Evolutionary conservation across 1,139 yeast species (phyloP), one percentile per base, ranked within the genome.

Genomic region (Hyphopichia wangnamkhiaoensis): DNA sequence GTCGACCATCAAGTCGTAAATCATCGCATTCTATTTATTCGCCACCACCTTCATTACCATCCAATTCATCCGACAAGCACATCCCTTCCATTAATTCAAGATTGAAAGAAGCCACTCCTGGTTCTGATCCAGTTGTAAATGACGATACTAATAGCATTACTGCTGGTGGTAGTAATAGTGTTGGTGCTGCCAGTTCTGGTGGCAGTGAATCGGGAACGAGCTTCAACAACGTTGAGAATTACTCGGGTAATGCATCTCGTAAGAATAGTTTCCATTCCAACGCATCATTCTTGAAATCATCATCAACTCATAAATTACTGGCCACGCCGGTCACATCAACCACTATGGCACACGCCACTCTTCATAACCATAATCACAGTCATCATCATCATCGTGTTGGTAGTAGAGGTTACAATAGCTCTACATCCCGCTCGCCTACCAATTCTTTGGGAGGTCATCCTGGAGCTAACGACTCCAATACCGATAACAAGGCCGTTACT

Each of bases 11-110:
- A 7, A 61, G 68, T 38, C 49, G 74, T 27, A 67, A 65, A 41
- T 59, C 71, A n/a, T 62, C 70, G 0, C 64, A 62, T 37, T 63
- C 72, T 5, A 48, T 53, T 8, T 44, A 53, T 33, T 61, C 70
- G 5, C 67, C 66, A 2, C 52, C 59, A 5, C 56, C 66, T 4
- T 60, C 71, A 4, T 43, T 68, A 37, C 60, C 72, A 12, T 57
- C 68, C 5, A 65, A 67, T 24, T 61, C 76, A 25, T 73, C 49
- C 48, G 78, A 58, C 37, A 49, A 59, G 31, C 68, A 65, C 29
- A 50, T 68, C 20, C 74, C 79, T 1, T 63, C 76, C 3, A 67
- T 74, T 37, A 63, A 69, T 24, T 67, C 78, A 12, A 58, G 78
- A 43, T 53, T 77, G 32, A 66, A 71, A 23, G 75, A 58, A 39